Base-by-base conservation (phyloP, 2,329 filamentous ascomycete genomes). In the Teratosphaeria viscida region DNA sequence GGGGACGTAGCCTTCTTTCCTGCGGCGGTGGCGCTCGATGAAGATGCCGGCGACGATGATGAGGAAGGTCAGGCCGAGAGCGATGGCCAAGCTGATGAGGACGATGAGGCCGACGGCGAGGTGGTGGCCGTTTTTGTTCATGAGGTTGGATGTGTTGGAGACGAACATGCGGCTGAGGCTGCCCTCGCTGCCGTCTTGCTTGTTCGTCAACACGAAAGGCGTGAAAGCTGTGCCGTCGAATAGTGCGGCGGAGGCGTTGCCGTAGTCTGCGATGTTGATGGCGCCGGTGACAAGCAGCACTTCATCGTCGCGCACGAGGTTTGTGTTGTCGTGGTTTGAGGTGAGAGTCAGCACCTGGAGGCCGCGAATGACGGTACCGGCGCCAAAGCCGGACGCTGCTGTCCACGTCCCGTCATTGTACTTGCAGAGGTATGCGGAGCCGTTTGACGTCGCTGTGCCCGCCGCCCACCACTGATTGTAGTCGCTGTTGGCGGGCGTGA, bases 111-210 rank as follows among this genome's bases (percentile, higher is more conserved):
- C 90, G 53, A 89, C 77, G 11, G 87, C 85, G 67, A 94, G 79
- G 66, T 85, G 80, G 35, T 76, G 62, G 75, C 81, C 82, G 60
- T 60, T 29, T 58, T 69, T 65, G 67, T 64, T 54, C 76, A 96
- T 94, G 70, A 89, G 89, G 70, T 88, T 85, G 63, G 86, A 78
- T 55, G 77, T 76, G 61, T 89, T 87, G 75, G 95, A 85, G 11
- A 92, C 88, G 73, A 99, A 95, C 62, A 97, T 81, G 65, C 84
- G 85, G 37, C 88, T 85, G 68, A 99, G 83, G 67, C 85, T 92
- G 55, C 92, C 90, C 11, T 83, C 78, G 12, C 80, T 79, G 60
- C 85, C 85, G 67, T 85, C 80, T 16, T 66, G 34, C 60, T 81
- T 87, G 54, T 84, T 87, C 1, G 92, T 89, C 52, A 99, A 81